phyloP scores from a whole-genome alignment of 2,329 filamentous ascomycete genomes.

The Huntiella abstrusa region DNA sequence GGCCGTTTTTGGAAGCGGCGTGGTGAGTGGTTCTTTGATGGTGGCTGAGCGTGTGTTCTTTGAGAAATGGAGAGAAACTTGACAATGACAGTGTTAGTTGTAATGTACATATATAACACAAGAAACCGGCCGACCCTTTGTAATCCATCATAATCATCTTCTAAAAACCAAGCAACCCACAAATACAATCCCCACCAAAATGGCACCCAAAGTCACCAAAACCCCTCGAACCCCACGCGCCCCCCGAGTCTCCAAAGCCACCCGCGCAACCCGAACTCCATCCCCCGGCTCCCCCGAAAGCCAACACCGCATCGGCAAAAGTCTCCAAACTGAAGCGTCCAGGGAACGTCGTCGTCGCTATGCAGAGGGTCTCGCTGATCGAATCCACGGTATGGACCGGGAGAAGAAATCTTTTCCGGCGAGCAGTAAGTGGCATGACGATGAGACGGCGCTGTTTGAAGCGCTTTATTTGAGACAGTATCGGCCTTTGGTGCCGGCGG shows the following conservation, averaged over 20 bases:
- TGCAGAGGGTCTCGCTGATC: constrained; percentile 4
- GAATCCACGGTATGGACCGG: constrained; percentile 23
- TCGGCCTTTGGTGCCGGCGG: constrained; percentile 21
- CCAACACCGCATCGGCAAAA: neutral
- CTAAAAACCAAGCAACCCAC: no score
- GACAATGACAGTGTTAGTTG: no score
- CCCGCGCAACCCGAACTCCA: neutral
- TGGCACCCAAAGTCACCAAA: neutral
- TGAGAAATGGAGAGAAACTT: no score
- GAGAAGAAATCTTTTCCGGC: constrained; percentile 25
- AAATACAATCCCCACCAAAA: no score
- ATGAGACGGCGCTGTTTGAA: constrained; percentile 28
- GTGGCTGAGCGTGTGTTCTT: no score
- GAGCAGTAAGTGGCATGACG: constrained; percentile 30
- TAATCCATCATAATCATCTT: no score
- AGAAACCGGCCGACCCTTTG: no score
- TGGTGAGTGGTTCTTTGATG: no score
- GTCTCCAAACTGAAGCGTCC: neutral
- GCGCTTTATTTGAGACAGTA: constrained; percentile 24
- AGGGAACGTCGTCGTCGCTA: constrained; percentile 3
- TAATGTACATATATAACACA: no score
- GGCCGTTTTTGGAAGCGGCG: no score
- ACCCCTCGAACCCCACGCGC: constrained; percentile 13
- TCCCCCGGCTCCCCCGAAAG: neutral
- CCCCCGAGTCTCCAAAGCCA: constrained; percentile 6